A percentile compares a stretch with the other conserved stretches of the same genome.
Evolutionary conservation across 176 grass and related monocot genomes (phyloP).

Genomic region (Poa pratensis): DNA sequence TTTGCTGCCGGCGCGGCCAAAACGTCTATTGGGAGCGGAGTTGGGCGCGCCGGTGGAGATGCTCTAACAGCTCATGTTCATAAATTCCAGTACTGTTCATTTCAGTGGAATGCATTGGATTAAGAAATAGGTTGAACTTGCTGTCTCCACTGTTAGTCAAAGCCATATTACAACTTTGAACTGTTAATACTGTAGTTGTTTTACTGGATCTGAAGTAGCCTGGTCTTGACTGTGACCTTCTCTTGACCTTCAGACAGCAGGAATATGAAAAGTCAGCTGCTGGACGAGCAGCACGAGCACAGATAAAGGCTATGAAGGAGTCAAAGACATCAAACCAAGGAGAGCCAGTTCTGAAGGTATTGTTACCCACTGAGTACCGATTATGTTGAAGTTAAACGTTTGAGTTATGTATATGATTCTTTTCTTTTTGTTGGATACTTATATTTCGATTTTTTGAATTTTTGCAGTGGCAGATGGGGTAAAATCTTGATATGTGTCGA

Average conservation of each 20-base stretch:
- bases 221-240: background rate
- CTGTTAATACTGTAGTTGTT: background rate
- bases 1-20: too few species aligned
- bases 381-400: background rate
- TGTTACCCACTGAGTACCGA: background rate
- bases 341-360: conserved; percentile 91
- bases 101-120: background rate
- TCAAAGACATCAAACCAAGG: conserved; percentile 64
- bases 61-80: background rate
- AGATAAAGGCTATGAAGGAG: conserved; percentile 89
- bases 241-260: conserved; percentile 53
- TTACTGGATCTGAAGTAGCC: background rate
- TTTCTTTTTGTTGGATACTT: conserved; percentile 34
- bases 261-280: conserved; percentile 84
- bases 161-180: conserved; percentile 2
- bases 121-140: background rate
- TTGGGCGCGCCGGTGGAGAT: too few species aligned
- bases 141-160: background rate
- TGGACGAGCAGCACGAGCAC: conserved; percentile 79
- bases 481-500: conserved; percentile 24
- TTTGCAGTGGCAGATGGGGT: conserved; percentile 94
- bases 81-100: background rate
- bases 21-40: too few species aligned
- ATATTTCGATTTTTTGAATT: conserved; percentile 36
- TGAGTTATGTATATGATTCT: background rate